These are phyloP conservation scores for Tuber borchii DNA, from an alignment of 495 filamentous ascomycete species.

Conservation along the genomic window DNA sequence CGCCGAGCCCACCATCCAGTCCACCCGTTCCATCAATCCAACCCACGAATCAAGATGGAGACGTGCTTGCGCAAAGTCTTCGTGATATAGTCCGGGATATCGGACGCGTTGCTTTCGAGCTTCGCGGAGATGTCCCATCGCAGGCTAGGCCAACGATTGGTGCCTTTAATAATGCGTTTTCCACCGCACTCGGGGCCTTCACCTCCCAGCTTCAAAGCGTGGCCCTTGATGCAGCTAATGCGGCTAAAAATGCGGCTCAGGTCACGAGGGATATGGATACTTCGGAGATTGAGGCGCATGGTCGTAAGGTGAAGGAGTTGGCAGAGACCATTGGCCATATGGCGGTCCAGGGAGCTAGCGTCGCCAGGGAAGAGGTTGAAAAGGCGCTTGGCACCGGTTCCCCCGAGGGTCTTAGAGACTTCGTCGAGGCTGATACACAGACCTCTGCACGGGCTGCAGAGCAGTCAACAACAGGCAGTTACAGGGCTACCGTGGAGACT, in stretches of 20 bases:
- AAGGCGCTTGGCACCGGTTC: constrained; percentile 18
- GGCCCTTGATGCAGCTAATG: constrained; percentile 46
- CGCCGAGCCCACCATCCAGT: constrained; percentile 17
- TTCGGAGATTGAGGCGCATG: constrained; percentile 46
- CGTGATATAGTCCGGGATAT: constrained; percentile 30
- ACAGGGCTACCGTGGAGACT: constrained; percentile 3
- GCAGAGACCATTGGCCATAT: constrained; percentile 49
- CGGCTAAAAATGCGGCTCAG: constrained; percentile 44
- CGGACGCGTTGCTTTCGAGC: constrained; percentile 22
- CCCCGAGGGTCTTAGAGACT: constrained; percentile 17
- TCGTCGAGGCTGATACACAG: constrained; percentile 6
- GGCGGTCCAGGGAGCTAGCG: constrained; percentile 36
- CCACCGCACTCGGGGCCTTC: constrained; percentile 45
- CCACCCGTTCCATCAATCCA: constrained; percentile 12
- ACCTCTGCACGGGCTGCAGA: constrained; percentile 8
- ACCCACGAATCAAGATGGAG: constrained; percentile 27
- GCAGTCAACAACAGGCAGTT: background rate
- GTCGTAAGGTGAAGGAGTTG: constrained; percentile 46
- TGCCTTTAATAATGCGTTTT: constrained; percentile 45
- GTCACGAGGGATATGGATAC: constrained; percentile 44
- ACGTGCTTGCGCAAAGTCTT: constrained; percentile 30
- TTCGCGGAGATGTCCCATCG: constrained; percentile 34
- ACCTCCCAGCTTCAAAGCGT: constrained; percentile 47
- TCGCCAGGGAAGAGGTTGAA: constrained; percentile 29
- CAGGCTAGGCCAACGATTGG: constrained; percentile 43